Evolutionary conservation across 2,329 filamentous ascomycete genomes (phyloP).

Genomic region (Lachnellula arida): DNA sequence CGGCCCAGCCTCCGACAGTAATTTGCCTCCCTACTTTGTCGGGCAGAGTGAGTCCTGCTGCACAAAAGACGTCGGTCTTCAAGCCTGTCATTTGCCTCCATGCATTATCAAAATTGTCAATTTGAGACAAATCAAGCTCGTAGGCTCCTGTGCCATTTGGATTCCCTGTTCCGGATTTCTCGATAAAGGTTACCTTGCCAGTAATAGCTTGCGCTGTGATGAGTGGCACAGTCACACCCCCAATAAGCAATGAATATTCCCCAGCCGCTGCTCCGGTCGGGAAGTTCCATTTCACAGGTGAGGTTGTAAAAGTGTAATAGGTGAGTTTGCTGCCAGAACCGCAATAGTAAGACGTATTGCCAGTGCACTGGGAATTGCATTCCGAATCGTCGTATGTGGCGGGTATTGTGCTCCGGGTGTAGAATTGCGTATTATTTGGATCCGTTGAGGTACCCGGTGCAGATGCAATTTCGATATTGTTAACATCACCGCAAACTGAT

Average conservation of each 20-base stretch:
- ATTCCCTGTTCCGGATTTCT: conserved; percentile 54
- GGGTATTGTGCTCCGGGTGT: conserved; percentile 33
- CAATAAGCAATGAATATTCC: conserved; percentile 56
- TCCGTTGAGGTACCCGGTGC: conserved; percentile 14
- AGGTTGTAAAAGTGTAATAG: conserved; percentile 14
- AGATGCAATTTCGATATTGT: conserved; percentile 15
- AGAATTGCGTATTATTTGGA: conserved; percentile 9
- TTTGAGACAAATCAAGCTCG: conserved; percentile 54
- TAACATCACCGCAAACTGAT: conserved; percentile 17
- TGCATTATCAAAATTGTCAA: conserved; percentile 48
- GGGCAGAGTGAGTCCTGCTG: conserved; percentile 58
- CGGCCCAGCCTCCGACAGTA: conserved; percentile 64
- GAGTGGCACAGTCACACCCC: conserved; percentile 57
- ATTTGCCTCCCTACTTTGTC: conserved; percentile 61
- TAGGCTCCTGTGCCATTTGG: conserved; percentile 62
- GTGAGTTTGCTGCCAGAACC: conserved; percentile 18
- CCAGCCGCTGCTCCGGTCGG: conserved; percentile 49
- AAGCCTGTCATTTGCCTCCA: conserved; percentile 56
- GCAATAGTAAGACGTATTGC: conserved; percentile 13
- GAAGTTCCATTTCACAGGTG: conserved; percentile 40
- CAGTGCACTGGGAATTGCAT: conserved; percentile 17
- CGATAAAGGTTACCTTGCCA: conserved; percentile 57
- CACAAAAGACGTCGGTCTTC: conserved; percentile 65
- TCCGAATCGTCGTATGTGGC: conserved; percentile 13
- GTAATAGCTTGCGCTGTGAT: conserved; percentile 55